Conservation (phyloP, 768 basidiomycete species). For the Cystobasidium onofrii region DNA sequence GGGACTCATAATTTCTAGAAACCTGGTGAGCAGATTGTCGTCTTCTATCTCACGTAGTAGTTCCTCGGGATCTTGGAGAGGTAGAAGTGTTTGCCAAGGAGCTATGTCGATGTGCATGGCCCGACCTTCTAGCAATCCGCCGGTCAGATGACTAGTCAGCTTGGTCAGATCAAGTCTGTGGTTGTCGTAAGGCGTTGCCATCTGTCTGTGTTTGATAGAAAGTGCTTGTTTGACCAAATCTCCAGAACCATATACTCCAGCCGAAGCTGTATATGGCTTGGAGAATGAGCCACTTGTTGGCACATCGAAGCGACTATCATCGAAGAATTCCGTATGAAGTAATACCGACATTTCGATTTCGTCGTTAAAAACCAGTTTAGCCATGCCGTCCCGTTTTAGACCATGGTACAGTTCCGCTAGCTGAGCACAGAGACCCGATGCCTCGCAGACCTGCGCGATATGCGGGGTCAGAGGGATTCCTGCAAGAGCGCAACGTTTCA, state of each 20-base stretch:
- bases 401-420: constrained; percentile 72
- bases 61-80: constrained; percentile 58
- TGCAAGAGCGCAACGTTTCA: too few species aligned
- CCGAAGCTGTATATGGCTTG: not conserved
- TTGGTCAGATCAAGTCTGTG: constrained; percentile 48
- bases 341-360: constrained; percentile 30
- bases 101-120: constrained; percentile 49
- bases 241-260: not conserved
- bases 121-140: constrained; percentile 65
- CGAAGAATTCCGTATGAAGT: constrained; percentile 27
- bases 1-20: constrained; percentile 33
- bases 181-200: constrained; percentile 5
- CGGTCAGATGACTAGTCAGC: constrained; percentile 53
- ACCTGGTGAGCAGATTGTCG: not conserved
- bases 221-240: not conserved
- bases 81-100: constrained; percentile 86
- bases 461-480: constrained; percentile 42
- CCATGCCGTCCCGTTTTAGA: constrained; percentile 52
- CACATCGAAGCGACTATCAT: not conserved
- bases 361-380: constrained; percentile 32
- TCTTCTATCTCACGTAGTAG: constrained; percentile 55
- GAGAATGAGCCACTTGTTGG: not conserved
- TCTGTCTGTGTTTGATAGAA: not conserved
- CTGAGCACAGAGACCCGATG: constrained; percentile 62
- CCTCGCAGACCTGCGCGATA: constrained; percentile 53